Conservation (phyloP, 352 stramenopile species). For the Globisporangium cederbergense region DNA sequence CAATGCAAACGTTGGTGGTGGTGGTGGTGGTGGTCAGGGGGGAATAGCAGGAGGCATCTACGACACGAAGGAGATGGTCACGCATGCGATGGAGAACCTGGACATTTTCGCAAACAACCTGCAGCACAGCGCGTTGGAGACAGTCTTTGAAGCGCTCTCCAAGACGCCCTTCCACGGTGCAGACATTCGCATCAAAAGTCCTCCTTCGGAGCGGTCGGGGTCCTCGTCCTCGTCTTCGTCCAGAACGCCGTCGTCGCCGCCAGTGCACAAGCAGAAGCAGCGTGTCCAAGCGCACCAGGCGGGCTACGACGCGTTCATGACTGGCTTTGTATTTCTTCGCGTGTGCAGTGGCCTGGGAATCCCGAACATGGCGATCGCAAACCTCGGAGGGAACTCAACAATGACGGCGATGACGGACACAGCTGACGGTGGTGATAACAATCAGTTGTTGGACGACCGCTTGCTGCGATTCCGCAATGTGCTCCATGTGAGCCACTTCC, state of each 20-base stretch:
- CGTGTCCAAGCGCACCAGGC: constrained; percentile 61
- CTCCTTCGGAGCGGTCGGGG: constrained; percentile 8
- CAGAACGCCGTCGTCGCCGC: constrained; percentile 1
- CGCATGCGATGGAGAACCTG: constrained; percentile 58
- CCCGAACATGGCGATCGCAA: constrained; percentile 46
- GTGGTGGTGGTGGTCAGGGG: background rate
- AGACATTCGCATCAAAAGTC: constrained; percentile 28
- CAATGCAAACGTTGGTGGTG: background rate
- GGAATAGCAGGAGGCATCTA: constrained; percentile 31
- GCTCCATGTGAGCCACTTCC: constrained; percentile 59
- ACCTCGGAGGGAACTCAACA: constrained; percentile 18
- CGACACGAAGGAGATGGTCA: constrained; percentile 73
- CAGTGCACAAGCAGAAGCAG: constrained; percentile 16
- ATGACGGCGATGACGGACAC: background rate
- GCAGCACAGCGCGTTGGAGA: constrained; percentile 56
- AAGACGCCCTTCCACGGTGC: constrained; percentile 72
- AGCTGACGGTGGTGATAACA: background rate
- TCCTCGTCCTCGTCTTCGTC: background rate
- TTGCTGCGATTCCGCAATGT: constrained; percentile 41
- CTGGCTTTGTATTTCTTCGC: constrained; percentile 67
- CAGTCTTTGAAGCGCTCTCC: constrained; percentile 53
- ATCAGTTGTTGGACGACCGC: constrained; percentile 4
- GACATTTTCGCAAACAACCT: constrained; percentile 59
- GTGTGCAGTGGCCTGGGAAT: constrained; percentile 57
- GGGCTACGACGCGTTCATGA: constrained; percentile 81